phyloP scores from a whole-genome alignment of 2,329 filamentous ascomycete species.

The Verticillium longisporum region DNA sequence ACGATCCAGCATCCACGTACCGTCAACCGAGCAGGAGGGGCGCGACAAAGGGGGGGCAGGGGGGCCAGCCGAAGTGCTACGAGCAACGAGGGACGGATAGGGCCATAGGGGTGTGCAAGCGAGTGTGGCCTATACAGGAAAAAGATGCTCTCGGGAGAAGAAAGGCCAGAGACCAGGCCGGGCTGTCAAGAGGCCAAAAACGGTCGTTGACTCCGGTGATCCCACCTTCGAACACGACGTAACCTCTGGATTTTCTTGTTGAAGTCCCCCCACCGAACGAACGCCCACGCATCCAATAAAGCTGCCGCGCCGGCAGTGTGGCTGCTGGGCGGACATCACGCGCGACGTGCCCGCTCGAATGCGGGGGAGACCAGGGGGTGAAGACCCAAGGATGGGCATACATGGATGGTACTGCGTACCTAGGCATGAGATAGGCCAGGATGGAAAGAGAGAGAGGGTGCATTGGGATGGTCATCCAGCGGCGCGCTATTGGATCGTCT shows the following conservation, averaged over 20 bases:
- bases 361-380: neutral
- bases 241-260: neutral
- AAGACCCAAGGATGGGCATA: neutral
- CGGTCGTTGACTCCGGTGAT: neutral
- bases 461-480: neutral
- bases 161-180: neutral
- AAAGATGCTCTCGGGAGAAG: neutral
- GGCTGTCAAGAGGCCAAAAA: neutral
- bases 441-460: neutral
- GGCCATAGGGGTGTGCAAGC: no score
- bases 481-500: neutral
- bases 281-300: neutral
- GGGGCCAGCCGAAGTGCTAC: neutral
- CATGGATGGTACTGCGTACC: neutral
- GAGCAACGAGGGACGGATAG: no score
- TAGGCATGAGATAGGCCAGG: neutral
- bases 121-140: no score
- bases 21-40: neutral
- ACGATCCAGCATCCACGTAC: neutral
- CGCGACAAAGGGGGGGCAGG: no score
- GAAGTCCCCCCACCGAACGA: neutral
- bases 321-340: neutral
- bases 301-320: neutral
- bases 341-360: neutral
- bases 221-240: neutral